Evolutionary conservation across 371 early-diverging fungal species (phyloP), one percentile per base, ranked within the genome.

Genomic region (Mucor piriformis): DNA sequence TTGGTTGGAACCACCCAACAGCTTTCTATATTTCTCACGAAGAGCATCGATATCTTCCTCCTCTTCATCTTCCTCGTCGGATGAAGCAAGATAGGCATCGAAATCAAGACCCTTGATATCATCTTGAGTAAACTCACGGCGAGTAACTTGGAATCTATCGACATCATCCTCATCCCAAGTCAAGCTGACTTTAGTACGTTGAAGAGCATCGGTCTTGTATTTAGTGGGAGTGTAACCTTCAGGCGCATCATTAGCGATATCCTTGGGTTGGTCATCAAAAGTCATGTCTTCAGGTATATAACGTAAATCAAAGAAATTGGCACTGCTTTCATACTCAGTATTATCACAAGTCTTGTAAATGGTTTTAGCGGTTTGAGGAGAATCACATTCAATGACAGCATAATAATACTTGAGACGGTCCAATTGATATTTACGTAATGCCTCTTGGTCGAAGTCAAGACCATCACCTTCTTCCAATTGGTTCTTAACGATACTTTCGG

Each of bases 151-250:
- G 13, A 87, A 78, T 37, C 98, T 87, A 40, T 92, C 91, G 3
- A 90, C 86, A 66, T 96, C 97, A 55, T 98, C 98, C 18, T 90
- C 88, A 54, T 99, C 99, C 99, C 99, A 99, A 0, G 95, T 95
- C 33, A 99, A 76, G 67, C 91, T 89, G 34, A 95, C 95, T 47
- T 91, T 93, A 12, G 96, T 92, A 70, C 94, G 93, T 77, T 94
- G 95, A 33, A 99, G 81, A 15, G 95, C 95, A 46, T 86, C 83
- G 1, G 96, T 98, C 3, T 83, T 79, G 64, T 95, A 96, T 12
- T 86, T 88, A 20, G 80, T 66, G 10, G 94, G 93, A 65, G 85
- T 82, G 72, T 96, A 94, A 42, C 85, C 83, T 34, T 87, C 88
- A n/a, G 94, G 93, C 4, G 84, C 86, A n/a, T 83, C 71, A 44